Base-by-base conservation (phyloP, 164 flowering plant species). In the Sedum album region DNA sequence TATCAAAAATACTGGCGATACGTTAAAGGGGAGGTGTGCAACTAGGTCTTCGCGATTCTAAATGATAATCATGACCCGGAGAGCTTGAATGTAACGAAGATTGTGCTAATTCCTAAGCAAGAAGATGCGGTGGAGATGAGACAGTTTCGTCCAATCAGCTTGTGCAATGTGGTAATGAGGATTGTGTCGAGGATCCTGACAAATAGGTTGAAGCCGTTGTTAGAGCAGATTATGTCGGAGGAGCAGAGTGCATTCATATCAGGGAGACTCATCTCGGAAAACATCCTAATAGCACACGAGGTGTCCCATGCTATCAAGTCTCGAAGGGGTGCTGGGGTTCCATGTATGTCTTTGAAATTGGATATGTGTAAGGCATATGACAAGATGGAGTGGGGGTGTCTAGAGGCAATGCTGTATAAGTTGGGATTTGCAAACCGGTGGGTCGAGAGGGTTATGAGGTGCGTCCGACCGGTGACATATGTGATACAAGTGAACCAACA, bases 201-300 rank as follows among this genome's bases (percentile, higher is more conserved):
- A 1, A 67, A 23, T 67, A 42, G 69, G 21, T 14, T 67, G 60
- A 67, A 67, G 30, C 9, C 1, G 20, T 6, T 46, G n/a, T 38
- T 67, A 4, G n/a, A 14, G 1, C 10, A 67, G 7, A 13, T 67
- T 8, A 44, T 67, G 3, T 67, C 60, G 10, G 23, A 46, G 61
- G 26, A n/a, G 8, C 42, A 67, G 30, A 25, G 60, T 67, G 69
- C 55, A 25, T 67, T 67, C 30, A 25, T 67, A 6, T 60, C 69
- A 8, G 42, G 69, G 10, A 42, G 42, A 4, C 28, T 49, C 4
- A 49, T 67, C 5, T 23, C 69, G 23, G 33, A 49, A 21, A 67
- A 49, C 26, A 4, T 49, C 30, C 2, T 67, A 5, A 14, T 67
- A 11, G 61, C 69, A n/a, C 51, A 25, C 31, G 69, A 67, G 36